These are phyloP conservation scores for Platanus orientalis DNA, from an alignment of 164 flowering plant species.

Conservation along the genomic window DNA sequence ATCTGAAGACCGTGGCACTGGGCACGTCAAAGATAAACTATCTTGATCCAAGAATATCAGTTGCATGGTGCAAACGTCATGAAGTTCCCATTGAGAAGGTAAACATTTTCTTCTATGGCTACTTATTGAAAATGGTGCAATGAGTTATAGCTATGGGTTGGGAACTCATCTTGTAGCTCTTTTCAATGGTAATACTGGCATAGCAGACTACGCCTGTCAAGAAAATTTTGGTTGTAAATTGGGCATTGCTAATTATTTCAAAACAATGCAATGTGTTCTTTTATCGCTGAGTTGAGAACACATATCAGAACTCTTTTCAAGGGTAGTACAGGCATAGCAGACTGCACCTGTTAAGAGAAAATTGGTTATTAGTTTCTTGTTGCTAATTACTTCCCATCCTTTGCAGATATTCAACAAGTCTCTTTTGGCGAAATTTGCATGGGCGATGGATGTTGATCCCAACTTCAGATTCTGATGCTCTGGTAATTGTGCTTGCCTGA, in stretches of 20 bases:
- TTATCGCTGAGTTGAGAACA: not conserved
- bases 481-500: not conserved
- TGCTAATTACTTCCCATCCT: not conserved
- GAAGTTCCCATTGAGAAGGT: constrained; percentile 99
- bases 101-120: constrained; percentile 7
- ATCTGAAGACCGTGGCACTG: constrained; percentile 84
- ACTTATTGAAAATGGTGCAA: too few species aligned
- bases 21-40: constrained; percentile 98
- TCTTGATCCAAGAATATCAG: constrained; percentile 93
- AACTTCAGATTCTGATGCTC: constrained; percentile 72
- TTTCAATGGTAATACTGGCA: too few species aligned
- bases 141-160: too few species aligned
- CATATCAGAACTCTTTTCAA: too few species aligned
- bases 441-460: constrained; percentile 99
- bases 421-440: constrained; percentile 82
- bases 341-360: too few species aligned
- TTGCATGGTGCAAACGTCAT: constrained; percentile 98
- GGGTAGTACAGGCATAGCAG: too few species aligned
- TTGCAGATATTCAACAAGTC: constrained; percentile 90
- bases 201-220: too few species aligned
- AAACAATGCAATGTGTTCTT: too few species aligned
- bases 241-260: too few species aligned
- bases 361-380: not conserved
- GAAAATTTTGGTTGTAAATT: too few species aligned
- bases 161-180: too few species aligned